These are phyloP conservation scores for Chimonanthus praecox DNA, from an alignment of 164 flowering plant species.

Conservation along the genomic window DNA sequence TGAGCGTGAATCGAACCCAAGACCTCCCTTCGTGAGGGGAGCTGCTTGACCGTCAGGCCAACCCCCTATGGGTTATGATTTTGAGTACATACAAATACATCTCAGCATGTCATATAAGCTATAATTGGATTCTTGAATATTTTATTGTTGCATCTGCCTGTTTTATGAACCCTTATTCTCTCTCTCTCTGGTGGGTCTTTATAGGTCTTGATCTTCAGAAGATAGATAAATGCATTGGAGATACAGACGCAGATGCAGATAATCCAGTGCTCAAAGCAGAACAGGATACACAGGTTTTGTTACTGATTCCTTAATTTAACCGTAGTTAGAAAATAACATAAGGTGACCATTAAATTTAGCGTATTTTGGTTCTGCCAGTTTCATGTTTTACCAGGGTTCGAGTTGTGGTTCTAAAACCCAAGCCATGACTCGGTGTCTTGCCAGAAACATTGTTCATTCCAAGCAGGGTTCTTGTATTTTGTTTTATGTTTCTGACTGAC, in stretches of 20 bases:
- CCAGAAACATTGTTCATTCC: neutral
- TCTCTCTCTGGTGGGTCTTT: conserved; percentile 5
- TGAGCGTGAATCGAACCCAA: no score
- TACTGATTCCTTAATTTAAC: neutral
- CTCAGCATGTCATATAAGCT: neutral
- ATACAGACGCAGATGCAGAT: conserved; percentile 69
- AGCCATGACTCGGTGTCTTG: neutral
- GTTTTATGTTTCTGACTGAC: neutral
- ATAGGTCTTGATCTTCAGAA: conserved; percentile 63
- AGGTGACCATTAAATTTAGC: no score
- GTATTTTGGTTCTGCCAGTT: no score
- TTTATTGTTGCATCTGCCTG: no score
- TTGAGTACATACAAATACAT: neutral
- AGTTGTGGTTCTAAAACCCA: no score
- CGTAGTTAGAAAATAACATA: neutral
- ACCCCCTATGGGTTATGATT: no score
- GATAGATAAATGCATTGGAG: conserved; percentile 76
- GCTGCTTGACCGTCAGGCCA: no score
- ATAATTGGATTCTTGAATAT: neutral
- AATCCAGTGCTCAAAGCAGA: conserved; percentile 80
- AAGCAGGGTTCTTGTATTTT: neutral
- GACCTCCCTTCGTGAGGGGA: no score
- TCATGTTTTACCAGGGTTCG: neutral
- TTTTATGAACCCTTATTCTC: no score
- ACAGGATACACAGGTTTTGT: conserved; percentile 75